Percentiles rank a stretch among this genome's conserved stretches.
These are phyloP conservation scores for Teratosphaeriaceae sp. DNA, from an alignment of 2,329 filamentous ascomycete species.

Conservation along the genomic window DNA sequence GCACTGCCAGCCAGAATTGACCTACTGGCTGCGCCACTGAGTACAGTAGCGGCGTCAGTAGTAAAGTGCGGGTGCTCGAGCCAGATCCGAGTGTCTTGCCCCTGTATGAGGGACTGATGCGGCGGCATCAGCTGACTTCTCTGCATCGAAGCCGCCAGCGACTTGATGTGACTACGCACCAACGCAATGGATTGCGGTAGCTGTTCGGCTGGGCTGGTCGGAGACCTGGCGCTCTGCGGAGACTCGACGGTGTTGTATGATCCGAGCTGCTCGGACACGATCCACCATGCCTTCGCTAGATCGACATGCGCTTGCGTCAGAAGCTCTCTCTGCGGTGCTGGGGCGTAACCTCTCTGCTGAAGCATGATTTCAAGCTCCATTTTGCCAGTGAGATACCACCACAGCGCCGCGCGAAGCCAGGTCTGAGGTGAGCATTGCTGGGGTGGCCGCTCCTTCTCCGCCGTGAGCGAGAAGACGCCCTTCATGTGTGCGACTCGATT, in stretches of 20 bases:
- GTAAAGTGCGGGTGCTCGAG: constrained; percentile 67
- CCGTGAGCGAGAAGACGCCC: constrained; percentile 69
- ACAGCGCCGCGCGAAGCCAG: constrained; percentile 66
- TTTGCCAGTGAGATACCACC: constrained; percentile 87
- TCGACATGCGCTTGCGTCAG: constrained; percentile 75
- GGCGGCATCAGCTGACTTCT: constrained; percentile 67
- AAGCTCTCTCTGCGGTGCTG: constrained; percentile 42
- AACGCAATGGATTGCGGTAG: constrained; percentile 9
- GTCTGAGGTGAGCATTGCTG: constrained; percentile 49
- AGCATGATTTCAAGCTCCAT: constrained; percentile 67
- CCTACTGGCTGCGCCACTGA: constrained; percentile 50
- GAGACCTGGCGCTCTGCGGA: constrained; percentile 7
- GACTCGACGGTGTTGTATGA: constrained; percentile 12
- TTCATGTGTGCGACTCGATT: constrained; percentile 65
- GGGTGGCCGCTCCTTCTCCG: constrained; percentile 64
- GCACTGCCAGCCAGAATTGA: constrained; percentile 14
- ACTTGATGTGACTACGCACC: constrained; percentile 47
- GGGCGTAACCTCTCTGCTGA: constrained; percentile 40
- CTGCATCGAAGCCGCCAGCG: constrained; percentile 75
- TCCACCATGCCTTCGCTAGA: constrained; percentile 79
- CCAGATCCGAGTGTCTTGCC: constrained; percentile 77
- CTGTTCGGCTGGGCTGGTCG: constrained; percentile 4
- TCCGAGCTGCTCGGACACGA: constrained; percentile 43
- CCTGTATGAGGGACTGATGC: constrained; percentile 60
- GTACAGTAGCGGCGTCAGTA: constrained; percentile 62